A percentile compares a stretch with the other conserved stretches of the same genome.
Evolutionary conservation across 1,284 basidiomycete species (phyloP).

Genomic region (Athelia psychrophila): DNA sequence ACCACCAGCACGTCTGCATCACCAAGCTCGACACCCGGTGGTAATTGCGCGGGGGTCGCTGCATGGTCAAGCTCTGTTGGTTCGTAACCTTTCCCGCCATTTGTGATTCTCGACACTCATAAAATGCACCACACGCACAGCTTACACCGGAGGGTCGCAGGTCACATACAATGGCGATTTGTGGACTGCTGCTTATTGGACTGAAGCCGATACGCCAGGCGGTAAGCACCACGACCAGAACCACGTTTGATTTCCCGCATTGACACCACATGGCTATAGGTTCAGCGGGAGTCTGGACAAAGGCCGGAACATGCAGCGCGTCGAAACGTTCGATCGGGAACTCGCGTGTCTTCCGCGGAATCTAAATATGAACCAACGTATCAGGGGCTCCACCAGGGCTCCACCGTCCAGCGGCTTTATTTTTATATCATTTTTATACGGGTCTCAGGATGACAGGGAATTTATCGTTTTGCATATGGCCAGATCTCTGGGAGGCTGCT

Average conservation of each 20-base stretch:
- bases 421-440: no score
- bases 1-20: conserved; percentile 17
- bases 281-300: no score
- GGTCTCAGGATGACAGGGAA: no score
- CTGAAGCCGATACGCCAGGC: conserved; percentile 59
- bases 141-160: conserved; percentile 49
- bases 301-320: conserved; percentile 5
- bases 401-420: no score
- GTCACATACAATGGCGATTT: conserved; percentile 50
- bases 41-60: conserved; percentile 45
- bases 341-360: no score
- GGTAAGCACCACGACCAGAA: conserved; percentile 23
- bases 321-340: conserved; percentile 18
- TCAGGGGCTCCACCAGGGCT: no score
- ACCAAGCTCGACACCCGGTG: conserved; percentile 23
- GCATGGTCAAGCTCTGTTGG: conserved; percentile 47
- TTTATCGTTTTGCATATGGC: no score
- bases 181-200: conserved; percentile 69
- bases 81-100: conserved; percentile 28
- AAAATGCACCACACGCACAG: conserved; percentile 14
- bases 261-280: no score
- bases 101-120: conserved; percentile 36
- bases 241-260: conserved; percentile 11
- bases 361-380: no score
- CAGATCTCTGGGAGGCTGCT: no score